A percentile compares a stretch with the other conserved stretches of the same genome.
Conservation (phyloP, 768 basidiomycete species). For the Phallus indusiatus region DNA sequence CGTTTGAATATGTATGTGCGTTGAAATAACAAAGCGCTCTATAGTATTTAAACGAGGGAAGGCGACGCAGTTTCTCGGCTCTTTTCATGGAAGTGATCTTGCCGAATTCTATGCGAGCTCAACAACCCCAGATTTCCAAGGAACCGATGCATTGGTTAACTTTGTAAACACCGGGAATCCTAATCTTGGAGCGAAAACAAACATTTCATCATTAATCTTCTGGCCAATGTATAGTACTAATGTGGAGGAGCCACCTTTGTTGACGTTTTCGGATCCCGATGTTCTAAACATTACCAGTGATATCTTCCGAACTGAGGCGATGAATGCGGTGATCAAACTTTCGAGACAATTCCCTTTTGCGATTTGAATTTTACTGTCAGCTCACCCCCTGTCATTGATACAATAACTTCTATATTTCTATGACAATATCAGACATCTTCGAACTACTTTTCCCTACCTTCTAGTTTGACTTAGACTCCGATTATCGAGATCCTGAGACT, state of each 20-base stretch:
- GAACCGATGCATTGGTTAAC: constrained; percentile 38
- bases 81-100: constrained; percentile 36
- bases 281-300: constrained; percentile 30
- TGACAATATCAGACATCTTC: neutral
- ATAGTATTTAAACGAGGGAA: constrained; percentile 21
- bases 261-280: constrained; percentile 30
- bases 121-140: constrained; percentile 17
- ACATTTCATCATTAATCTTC: constrained; percentile 18
- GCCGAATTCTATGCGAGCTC: constrained; percentile 30
- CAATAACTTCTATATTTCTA: neutral
- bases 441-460: too few species aligned
- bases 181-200: constrained; percentile 22
- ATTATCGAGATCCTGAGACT: too few species aligned
- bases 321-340: constrained; percentile 12
- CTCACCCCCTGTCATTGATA: too few species aligned
- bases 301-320: constrained; percentile 32
- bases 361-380: too few species aligned
- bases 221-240: constrained; percentile 37
- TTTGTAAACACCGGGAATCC: constrained; percentile 36
- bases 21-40: neutral
- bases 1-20: neutral
- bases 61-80: constrained; percentile 31
- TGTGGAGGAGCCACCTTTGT: constrained; percentile 22
- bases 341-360: neutral
- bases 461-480: too few species aligned